Evolutionary conservation across 495 filamentous ascomycete species (phyloP), one percentile per base, ranked within the genome.

Genomic region (Aspergillus nanangensis): DNA sequence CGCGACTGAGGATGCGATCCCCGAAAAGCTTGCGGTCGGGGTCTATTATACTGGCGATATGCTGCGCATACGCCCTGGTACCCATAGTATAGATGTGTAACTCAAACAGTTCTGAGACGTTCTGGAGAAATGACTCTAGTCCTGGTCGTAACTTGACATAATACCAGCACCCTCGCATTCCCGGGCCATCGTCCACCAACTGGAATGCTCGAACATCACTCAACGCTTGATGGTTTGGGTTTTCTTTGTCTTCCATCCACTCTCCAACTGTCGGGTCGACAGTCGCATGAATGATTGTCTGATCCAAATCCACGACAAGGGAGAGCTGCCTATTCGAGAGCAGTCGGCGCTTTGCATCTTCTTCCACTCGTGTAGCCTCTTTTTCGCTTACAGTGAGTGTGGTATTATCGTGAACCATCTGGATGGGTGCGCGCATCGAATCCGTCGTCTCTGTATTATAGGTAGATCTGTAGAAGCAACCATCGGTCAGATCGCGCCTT

Each of bases 21-120:
- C 87, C 92, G 58, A 99, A 99, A 11, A 95, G 78, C 59, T 85
- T 92, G 39, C 84, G 81, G 19, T 89, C 80, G 1, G 92, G 92
- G 62, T 99, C 93, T 42, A 99, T 86, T 52, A 96, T 90, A 55
- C 86, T 83, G 15, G 92, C 92, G 54, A 99, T 93, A 44, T 87
- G 80, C 50, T 91, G 74, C 20, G 93, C 93, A 60, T 99, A 99
- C 8, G 90, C 87, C 49, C 93, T 81, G 35, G 93, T 99, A 44
- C 91, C 93, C 93, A 97, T 97, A 18, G 93, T 98, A 70, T 99
- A 99, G 57, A 99, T 91, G 54, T 99, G 93, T 53, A 97, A 69
- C 62, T 99, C 93, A 63, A 90, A 99, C 49, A 94, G 70, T 56
- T 84, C 72, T 3, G 90, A 79, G 45, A 97, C 77, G 15, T 79